These are phyloP conservation scores for Curvularia lunata DNA, from an alignment of 2,329 filamentous ascomycete species.

Conservation along the genomic window DNA sequence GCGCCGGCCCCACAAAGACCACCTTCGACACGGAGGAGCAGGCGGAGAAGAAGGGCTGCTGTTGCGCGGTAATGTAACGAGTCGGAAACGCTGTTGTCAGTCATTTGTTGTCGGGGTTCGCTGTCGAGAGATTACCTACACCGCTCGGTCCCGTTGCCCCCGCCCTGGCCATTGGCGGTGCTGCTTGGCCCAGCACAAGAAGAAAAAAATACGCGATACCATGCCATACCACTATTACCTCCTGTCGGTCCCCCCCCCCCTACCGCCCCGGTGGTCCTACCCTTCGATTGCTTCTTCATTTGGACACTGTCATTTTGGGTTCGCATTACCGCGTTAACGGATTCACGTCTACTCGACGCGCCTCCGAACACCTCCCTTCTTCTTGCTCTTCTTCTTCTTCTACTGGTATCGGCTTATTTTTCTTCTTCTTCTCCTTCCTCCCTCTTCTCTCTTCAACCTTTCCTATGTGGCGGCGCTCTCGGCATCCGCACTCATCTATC, in stretches of 20 bases:
- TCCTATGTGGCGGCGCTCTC: conserved; percentile 21
- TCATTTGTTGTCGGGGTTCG: conserved; percentile 16
- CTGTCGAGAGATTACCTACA: conserved; percentile 29
- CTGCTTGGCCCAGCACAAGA: conserved; percentile 28
- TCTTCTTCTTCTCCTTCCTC: not conserved
- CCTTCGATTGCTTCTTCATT: conserved; percentile 21
- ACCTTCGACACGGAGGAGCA: conserved; percentile 82
- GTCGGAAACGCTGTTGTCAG: conserved; percentile 11
- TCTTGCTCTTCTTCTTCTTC: conserved; percentile 11
- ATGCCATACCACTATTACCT: conserved; percentile 43
- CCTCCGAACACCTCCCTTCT: conserved; percentile 26
- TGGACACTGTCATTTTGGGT: conserved; percentile 35
- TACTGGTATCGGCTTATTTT: not conserved
- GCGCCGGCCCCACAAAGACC: conserved; percentile 51
- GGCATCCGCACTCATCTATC: conserved; percentile 21
- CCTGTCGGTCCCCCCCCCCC: conserved; percentile 40
- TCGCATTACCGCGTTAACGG: conserved; percentile 35
- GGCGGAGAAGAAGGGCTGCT: conserved; percentile 75
- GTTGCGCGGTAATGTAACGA: conserved; percentile 84
- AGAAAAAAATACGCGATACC: conserved; percentile 36
- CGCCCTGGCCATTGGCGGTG: conserved; percentile 34
- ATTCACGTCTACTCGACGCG: conserved; percentile 36
- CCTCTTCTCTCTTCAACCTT: not conserved
- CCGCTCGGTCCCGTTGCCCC: conserved; percentile 27
- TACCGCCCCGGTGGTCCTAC: conserved; percentile 21